Base-by-base conservation (phyloP, 2,329 filamentous ascomycete genomes). In the Claviceps paspali region DNA sequence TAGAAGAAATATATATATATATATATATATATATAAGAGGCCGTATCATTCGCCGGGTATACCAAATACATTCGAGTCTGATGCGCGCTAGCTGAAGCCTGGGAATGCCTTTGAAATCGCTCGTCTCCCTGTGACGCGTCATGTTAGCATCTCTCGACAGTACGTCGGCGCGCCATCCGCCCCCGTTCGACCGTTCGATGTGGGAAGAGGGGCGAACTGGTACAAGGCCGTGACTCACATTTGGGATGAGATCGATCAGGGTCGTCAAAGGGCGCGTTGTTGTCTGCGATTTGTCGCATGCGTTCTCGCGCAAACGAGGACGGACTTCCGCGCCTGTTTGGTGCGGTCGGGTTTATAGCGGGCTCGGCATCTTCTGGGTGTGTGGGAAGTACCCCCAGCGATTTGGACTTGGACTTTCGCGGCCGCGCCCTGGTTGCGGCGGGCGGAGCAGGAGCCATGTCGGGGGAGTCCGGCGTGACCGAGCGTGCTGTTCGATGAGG, bases 221-320 rank as follows among this genome's bases (percentile, higher is more conserved):
- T n/a, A n/a, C n/a, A 11, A 7, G 11, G 14, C 21, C 14, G 8
- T 22, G 12, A 33, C 61, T 56, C 47, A 64, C 61, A 64, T 41
- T 53, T 52, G 24, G 60, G 56, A 41, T 52, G 53, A 34, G 52
- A 50, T 34, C 52, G 49, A 43, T 64, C 61, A 6, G 59, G 59
- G 31, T 64, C 61, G 21, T 62, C 61, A 42, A 64, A 57, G 24
- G 61, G 60, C 36, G 60, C 58, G 33, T 61, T 61, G 23, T 54
- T 60, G 35, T 56, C 55, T 8, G 61, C 61, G 42, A 64, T 60
- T 34, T 62, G 52, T 31, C 60, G 56, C 58, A 64, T 64, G 14
- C 61, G 54, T 42, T 62, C 55, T 33, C 61, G 53, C 19, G 61
- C 59, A 48, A 64, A 60, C 6, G 60, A 62, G 4, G 62, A 64